A percentile compares a stretch with the other conserved stretches of the same genome.
These are phyloP conservation scores for Achaetomium macrosporum DNA, from an alignment of 2,329 filamentous ascomycete species.

Conservation along the genomic window DNA sequence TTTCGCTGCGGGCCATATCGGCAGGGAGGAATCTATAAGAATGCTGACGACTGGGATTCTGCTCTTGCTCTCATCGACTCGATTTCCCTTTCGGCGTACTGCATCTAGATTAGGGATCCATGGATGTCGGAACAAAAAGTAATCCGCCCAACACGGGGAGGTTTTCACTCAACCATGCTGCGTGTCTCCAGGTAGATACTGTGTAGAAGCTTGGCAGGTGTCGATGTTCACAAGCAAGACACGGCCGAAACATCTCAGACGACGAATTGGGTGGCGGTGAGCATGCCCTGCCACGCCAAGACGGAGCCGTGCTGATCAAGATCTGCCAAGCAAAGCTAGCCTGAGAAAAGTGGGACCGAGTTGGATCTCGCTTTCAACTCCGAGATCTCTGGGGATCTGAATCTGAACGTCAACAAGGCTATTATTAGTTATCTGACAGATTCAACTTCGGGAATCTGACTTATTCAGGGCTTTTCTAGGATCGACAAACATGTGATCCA, in stretches of 20 bases:
- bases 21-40: conserved; percentile 18
- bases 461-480: too few species aligned
- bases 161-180: too few species aligned
- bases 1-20: conserved; percentile 19
- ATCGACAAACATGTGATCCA: too few species aligned
- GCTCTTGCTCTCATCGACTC: conserved; percentile 21
- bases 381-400: background rate
- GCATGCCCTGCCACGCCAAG: conserved; percentile 14
- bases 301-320: conserved; percentile 18
- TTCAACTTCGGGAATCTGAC: too few species aligned
- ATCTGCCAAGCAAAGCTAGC: conserved; percentile 13
- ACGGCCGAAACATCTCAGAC: background rate
- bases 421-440: too few species aligned
- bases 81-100: conserved; percentile 23
- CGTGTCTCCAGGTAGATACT: too few species aligned
- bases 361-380: background rate
- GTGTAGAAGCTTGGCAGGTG: background rate
- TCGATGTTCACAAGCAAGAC: background rate
- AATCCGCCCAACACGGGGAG: background rate
- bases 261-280: conserved; percentile 2
- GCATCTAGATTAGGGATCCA: conserved; percentile 28
- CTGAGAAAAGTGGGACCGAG: conserved; percentile 1
- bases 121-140: conserved; percentile 22
- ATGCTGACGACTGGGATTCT: conserved; percentile 21
- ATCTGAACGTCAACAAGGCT: too few species aligned